Conservation (phyloP, 257 asterid species). For the Penstemon davidsonii region DNA sequence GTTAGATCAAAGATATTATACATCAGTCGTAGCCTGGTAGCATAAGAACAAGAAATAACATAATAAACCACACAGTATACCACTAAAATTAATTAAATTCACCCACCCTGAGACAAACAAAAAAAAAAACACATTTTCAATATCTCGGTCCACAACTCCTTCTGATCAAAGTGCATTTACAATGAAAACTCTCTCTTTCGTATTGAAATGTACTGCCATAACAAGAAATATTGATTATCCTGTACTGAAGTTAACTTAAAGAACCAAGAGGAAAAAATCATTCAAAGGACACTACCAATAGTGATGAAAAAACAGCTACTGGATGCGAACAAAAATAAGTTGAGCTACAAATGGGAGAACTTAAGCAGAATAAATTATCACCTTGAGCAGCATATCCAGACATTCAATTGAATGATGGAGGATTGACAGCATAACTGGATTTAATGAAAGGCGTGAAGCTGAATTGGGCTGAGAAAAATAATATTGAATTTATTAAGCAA, state of each 20-base stretch:
- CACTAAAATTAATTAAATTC: background rate
- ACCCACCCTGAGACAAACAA: background rate
- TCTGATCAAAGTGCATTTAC: background rate
- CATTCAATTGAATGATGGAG: constrained; percentile 16
- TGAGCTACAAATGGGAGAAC: background rate
- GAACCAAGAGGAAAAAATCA: no score
- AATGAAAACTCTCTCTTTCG: background rate
- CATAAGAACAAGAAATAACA: background rate
- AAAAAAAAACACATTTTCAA: background rate
- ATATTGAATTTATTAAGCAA: background rate
- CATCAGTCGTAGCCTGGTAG: background rate
- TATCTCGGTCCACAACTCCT: background rate
- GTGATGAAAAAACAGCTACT: background rate
- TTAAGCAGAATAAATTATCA: background rate
- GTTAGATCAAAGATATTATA: background rate
- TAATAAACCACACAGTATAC: background rate
- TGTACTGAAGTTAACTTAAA: no score
- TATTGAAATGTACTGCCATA: no score
- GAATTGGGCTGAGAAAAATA: constrained; percentile 9
- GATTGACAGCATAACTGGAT: constrained; percentile 14
- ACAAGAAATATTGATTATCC: no score
- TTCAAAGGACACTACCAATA: no score
- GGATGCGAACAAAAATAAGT: background rate
- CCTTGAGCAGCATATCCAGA: constrained; percentile 25
- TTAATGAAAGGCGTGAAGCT: background rate